Evolutionary conservation across 352 stramenopile genomes (phyloP).

Genomic region (Pythium rishiriense): DNA sequence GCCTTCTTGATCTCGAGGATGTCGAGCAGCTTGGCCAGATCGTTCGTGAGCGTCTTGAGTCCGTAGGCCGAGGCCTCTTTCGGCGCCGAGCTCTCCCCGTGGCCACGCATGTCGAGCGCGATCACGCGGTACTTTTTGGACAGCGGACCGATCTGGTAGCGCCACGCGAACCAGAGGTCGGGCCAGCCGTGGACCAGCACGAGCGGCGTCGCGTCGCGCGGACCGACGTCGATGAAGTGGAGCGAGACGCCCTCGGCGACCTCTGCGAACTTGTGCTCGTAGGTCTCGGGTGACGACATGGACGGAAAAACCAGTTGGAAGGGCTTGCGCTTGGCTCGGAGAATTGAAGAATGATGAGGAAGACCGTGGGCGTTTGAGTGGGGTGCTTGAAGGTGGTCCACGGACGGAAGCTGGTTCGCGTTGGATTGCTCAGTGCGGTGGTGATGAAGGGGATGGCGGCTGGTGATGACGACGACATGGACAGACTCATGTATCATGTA

Average conservation of each 20-base stretch:
- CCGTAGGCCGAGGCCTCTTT: conserved; percentile 46
- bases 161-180: conserved; percentile 76
- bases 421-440: too few species aligned
- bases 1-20: conserved; percentile 58
- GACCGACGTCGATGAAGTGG: conserved; percentile 63
- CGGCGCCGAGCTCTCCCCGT: conserved; percentile 56
- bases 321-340: too few species aligned
- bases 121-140: conserved; percentile 52
- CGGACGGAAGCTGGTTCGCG: too few species aligned
- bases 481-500: conserved; percentile 46
- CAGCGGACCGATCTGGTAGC: conserved; percentile 58
- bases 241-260: conserved; percentile 22
- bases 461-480: conserved; percentile 41
- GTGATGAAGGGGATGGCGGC: too few species aligned
- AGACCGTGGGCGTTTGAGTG: too few species aligned
- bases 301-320: too few species aligned
- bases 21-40: conserved; percentile 59
- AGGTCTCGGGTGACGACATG: conserved; percentile 9
- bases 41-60: conserved; percentile 53
- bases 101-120: conserved; percentile 61
- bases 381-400: too few species aligned
- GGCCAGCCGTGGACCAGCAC: conserved; percentile 77
- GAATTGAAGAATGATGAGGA: too few species aligned
- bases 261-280: conserved; percentile 15
- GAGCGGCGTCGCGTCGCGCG: conserved; percentile 43